Conservation (phyloP, 495 filamentous ascomycete species). For the Penicillium longicatenatum region DNA sequence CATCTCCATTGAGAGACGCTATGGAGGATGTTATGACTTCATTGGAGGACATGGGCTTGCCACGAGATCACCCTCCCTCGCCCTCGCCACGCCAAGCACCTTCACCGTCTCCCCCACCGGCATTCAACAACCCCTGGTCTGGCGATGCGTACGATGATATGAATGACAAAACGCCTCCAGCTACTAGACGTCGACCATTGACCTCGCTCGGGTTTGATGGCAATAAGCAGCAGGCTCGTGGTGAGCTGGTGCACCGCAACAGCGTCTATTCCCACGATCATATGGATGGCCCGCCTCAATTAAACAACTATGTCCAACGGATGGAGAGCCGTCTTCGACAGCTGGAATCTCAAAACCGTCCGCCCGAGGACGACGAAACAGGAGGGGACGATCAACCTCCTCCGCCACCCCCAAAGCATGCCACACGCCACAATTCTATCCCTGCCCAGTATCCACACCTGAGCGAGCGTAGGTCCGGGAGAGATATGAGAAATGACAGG, state of each 20-base stretch:
- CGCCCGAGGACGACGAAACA: conserved; percentile 38
- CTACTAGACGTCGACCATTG: conserved; percentile 54
- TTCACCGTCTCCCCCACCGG: conserved; percentile 52
- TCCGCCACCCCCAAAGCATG: conserved; percentile 65
- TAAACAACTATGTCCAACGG: conserved; percentile 82
- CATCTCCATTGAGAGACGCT: conserved; percentile 86
- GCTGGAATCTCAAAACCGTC: conserved; percentile 63
- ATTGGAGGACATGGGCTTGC: conserved; percentile 80
- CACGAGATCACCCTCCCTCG: conserved; percentile 47
- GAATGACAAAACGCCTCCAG: conserved; percentile 34
- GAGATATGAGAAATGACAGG: conserved; percentile 71
- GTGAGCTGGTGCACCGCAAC: conserved; percentile 32
- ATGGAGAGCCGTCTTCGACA: conserved; percentile 81
- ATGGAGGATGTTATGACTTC: conserved; percentile 99
- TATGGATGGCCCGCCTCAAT: conserved; percentile 63
- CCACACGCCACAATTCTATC: conserved; percentile 49
- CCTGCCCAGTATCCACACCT: conserved; percentile 43
- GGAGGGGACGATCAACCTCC: conserved; percentile 57
- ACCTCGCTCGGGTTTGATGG: conserved; percentile 72
- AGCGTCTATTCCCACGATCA: conserved; percentile 47
- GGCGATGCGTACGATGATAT: conserved; percentile 81
- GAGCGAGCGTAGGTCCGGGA: conserved; percentile 74
- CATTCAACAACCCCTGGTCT: conserved; percentile 79
- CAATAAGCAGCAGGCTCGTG: conserved; percentile 49
- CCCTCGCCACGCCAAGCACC: conserved; percentile 38